A percentile compares a stretch with the other conserved stretches of the same genome.
Conservation (phyloP, 805 yeast genomes). For the Isabelozyma pseudorhagii region DNA sequence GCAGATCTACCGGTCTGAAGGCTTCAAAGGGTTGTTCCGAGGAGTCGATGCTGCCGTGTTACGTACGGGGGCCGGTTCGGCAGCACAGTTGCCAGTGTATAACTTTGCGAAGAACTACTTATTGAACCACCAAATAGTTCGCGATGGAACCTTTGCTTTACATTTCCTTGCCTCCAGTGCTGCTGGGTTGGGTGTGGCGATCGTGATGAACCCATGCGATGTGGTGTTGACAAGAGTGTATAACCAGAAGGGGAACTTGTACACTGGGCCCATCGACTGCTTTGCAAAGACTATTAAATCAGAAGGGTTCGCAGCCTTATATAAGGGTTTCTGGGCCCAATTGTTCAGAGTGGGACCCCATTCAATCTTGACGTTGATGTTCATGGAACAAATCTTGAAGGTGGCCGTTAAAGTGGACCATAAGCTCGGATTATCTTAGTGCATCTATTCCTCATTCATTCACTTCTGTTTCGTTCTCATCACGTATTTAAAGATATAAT, state of each 20-base stretch:
- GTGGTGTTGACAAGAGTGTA: slow-evolving; percentile 92
- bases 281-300: slow-evolving; percentile 71
- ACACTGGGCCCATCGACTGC: slow-evolving; percentile 88
- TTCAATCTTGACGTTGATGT: slow-evolving; percentile 82
- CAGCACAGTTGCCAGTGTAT: slow-evolving; percentile 92
- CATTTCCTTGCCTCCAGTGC: slow-evolving; percentile 72
- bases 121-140: slow-evolving; percentile 47
- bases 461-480: too few relatives aligned
- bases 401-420: slow-evolving; percentile 34
- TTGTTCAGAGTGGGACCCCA: slow-evolving; percentile 92
- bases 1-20: slow-evolving; percentile 63
- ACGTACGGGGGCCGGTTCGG: slow-evolving; percentile 93
- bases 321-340: slow-evolving; percentile 95
- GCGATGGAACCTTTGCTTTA: slow-evolving; percentile 59
- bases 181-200: slow-evolving; percentile 89
- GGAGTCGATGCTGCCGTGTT: slow-evolving; percentile 95
- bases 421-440: slow-evolving; percentile 1
- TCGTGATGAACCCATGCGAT: slow-evolving; percentile 98
- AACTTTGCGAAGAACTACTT: slow-evolving; percentile 68
- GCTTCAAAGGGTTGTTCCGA: slow-evolving; percentile 73
- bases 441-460: too few relatives aligned
- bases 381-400: slow-evolving; percentile 94
- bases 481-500: too few relatives aligned
- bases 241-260: slow-evolving; percentile 87
- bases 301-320: slow-evolving; percentile 86